A percentile compares a stretch with the other conserved stretches of the same genome.
Conservation (phyloP, 2,329 filamentous ascomycete species). For the Mycocentrospora acerina region DNA sequence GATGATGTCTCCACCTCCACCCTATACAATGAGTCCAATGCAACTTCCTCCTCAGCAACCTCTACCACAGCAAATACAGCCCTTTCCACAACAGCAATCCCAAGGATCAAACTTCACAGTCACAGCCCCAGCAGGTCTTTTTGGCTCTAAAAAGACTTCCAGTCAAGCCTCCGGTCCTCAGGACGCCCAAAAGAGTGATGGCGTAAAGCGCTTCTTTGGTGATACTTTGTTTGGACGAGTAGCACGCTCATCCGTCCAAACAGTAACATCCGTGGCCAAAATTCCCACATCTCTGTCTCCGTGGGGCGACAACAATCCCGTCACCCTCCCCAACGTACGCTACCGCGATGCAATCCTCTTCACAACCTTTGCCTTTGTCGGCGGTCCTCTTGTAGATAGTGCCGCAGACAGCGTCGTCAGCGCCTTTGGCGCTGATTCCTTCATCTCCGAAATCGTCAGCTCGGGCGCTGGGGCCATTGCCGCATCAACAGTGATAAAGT, state of each 20-base stretch:
- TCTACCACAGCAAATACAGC: slow-evolving; percentile 10
- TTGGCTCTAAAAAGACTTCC: slow-evolving; percentile 19
- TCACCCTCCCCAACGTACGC: slow-evolving; percentile 43
- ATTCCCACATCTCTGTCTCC: slow-evolving; percentile 37
- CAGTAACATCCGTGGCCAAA: slow-evolving; percentile 35
- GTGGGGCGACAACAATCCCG: slow-evolving; percentile 45
- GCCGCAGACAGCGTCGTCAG: slow-evolving; percentile 27
- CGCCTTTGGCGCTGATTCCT: slow-evolving; percentile 38
- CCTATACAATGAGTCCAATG: neutral
- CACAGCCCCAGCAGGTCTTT: slow-evolving; percentile 28
- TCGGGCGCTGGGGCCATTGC: slow-evolving; percentile 32
- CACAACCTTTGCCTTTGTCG: slow-evolving; percentile 41
- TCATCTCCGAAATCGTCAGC: slow-evolving; percentile 37
- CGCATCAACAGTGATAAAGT: slow-evolving; percentile 32
- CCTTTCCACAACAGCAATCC: slow-evolving; percentile 19
- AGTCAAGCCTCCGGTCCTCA: slow-evolving; percentile 22
- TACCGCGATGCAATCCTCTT: slow-evolving; percentile 43
- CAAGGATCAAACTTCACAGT: slow-evolving; percentile 23
- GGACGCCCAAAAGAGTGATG: slow-evolving; percentile 32
- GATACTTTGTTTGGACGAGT: slow-evolving; percentile 41
- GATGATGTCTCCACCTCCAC: slow-evolving; percentile 11
- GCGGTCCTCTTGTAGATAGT: slow-evolving; percentile 37
- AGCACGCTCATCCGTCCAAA: slow-evolving; percentile 37
- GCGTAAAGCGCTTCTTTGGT: slow-evolving; percentile 38
- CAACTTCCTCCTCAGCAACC: slow-evolving; percentile 10